Conservation (phyloP, 1,284 basidiomycete species). For the Cryptococcus wingfieldii region DNA sequence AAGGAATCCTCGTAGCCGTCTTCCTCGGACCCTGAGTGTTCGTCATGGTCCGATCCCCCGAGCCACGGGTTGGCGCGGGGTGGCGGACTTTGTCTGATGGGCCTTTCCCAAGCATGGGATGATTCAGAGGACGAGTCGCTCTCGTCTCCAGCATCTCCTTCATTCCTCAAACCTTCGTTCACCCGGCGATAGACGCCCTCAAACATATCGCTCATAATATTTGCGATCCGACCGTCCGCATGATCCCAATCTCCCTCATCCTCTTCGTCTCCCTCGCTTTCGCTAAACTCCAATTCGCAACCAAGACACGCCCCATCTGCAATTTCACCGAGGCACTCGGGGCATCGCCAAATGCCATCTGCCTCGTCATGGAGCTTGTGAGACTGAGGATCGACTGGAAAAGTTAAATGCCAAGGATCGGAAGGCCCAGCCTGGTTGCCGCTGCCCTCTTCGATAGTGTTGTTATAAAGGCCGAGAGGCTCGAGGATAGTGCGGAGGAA, state of each 20-base stretch:
- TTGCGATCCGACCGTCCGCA: background rate
- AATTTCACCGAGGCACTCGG: constrained; percentile 37
- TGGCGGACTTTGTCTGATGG: background rate
- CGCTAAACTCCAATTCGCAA: constrained; percentile 33
- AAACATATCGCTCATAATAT: too few relatives aligned
- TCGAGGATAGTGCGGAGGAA: constrained; percentile 34
- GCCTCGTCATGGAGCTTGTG: constrained; percentile 31
- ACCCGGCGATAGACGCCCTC: background rate
- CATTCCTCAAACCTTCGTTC: background rate
- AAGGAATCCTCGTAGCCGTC: constrained; percentile 21
- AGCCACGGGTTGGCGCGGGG: background rate
- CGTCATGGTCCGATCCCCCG: constrained; percentile 8
- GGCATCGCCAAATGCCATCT: constrained; percentile 34
- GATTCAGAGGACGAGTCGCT: too few relatives aligned
- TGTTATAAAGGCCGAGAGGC: constrained; percentile 24
- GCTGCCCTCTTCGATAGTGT: background rate
- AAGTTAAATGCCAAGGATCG: constrained; percentile 34
- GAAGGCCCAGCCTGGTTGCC: constrained; percentile 11
- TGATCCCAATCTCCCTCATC: constrained; percentile 4
- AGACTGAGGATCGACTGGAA: constrained; percentile 23
- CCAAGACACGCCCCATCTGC: constrained; percentile 23
- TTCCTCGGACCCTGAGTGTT: background rate
- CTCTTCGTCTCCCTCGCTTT: constrained; percentile 10
- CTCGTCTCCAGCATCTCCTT: too few relatives aligned
- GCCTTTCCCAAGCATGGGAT: background rate